phyloP scores from a whole-genome alignment of 768 basidiomycete species.

The Hirschioporus abietinus region DNA sequence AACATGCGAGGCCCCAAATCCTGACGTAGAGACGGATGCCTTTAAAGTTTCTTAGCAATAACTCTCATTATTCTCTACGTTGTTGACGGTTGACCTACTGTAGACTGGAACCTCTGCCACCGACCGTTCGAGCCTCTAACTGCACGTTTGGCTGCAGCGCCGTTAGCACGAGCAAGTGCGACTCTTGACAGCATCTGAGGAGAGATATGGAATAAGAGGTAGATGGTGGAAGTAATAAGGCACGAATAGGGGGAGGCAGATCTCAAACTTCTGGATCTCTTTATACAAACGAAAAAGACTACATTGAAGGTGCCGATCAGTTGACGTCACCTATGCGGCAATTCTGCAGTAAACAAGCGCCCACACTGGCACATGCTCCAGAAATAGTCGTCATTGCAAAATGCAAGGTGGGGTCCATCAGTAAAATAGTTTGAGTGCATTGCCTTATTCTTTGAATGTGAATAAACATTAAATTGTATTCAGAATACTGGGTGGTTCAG shows the following conservation, averaged over 20 bases:
- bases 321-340: constrained; percentile 1
- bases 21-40: constrained; percentile 2
- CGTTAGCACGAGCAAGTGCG: not conserved
- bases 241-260: not conserved
- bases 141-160: constrained; percentile 13
- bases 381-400: not conserved
- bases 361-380: not conserved
- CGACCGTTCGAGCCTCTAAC: constrained; percentile 10
- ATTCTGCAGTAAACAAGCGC: constrained; percentile 1
- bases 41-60: not conserved
- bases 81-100: not conserved
- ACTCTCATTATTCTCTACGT: not conserved
- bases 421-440: not conserved
- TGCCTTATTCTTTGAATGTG: too few species aligned
- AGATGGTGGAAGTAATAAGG: not conserved
- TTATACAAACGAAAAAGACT: not conserved
- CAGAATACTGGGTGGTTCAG: too few species aligned
- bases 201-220: not conserved
- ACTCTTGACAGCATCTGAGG: not conserved
- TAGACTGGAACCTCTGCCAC: constrained; percentile 20
- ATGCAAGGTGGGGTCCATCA: too few species aligned
- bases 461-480: too few species aligned
- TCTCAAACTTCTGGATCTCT: not conserved
- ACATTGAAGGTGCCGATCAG: not conserved
- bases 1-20: constrained; percentile 17